Percentiles rank a stretch among this genome's conserved stretches.
Conservation (phyloP, 768 basidiomycete genomes). For the Amylocystis lapponica region DNA sequence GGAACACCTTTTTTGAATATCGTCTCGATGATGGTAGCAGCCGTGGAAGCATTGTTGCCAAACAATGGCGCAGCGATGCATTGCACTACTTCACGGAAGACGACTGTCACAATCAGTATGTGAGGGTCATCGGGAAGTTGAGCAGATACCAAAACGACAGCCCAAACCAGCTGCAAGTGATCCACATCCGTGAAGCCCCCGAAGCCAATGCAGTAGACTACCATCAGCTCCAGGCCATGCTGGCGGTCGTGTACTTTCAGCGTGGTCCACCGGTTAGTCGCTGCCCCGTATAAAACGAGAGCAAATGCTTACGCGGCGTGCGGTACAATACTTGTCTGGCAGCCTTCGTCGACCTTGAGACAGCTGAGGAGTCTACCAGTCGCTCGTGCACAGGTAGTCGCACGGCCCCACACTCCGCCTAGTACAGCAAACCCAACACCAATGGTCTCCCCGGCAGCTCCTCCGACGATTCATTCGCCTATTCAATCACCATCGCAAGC, state of each 20-base stretch:
- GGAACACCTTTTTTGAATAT: slow-evolving; percentile 10
- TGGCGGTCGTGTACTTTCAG: slow-evolving; percentile 29
- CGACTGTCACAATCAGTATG: slow-evolving; percentile 7
- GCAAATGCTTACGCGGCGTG: no score
- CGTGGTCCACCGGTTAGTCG: slow-evolving; percentile 21
- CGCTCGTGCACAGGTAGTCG: neutral
- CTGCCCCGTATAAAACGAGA: neutral
- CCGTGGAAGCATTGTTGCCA: slow-evolving; percentile 9
- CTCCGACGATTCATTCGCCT: neutral
- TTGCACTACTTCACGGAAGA: neutral
- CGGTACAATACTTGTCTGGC: neutral
- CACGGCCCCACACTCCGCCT: neutral
- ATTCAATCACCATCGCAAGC: neutral
- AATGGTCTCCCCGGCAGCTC: no score
- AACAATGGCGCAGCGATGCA: slow-evolving; percentile 5
- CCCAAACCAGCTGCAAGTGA: slow-evolving; percentile 5
- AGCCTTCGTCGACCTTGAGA: neutral
- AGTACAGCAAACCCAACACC: neutral
- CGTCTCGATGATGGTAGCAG: slow-evolving; percentile 36
- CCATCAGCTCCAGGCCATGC: slow-evolving; percentile 40
- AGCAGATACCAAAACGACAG: neutral
- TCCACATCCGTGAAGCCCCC: slow-evolving; percentile 27
- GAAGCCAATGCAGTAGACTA: slow-evolving; percentile 44
- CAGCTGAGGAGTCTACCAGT: neutral
- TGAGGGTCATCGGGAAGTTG: slow-evolving; percentile 10